These are phyloP conservation scores for Daldinia sp. DNA, from an alignment of 2,329 filamentous ascomycete species.

Conservation along the genomic window DNA sequence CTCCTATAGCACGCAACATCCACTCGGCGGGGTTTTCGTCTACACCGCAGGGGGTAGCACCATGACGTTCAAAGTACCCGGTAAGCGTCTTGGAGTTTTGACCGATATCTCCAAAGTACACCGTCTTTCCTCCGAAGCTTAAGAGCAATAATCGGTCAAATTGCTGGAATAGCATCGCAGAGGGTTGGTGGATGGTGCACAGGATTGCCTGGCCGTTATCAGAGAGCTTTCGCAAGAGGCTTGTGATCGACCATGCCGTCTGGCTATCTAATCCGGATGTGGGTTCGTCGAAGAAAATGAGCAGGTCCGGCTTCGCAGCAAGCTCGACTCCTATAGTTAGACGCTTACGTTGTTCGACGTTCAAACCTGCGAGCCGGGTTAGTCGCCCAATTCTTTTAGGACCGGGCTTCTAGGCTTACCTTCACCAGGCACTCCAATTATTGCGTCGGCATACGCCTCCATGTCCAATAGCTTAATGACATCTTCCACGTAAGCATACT, in stretches of 20 bases:
- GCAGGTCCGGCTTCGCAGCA: constrained; percentile 73
- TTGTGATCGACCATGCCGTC: constrained; percentile 75
- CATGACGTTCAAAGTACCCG: constrained; percentile 67
- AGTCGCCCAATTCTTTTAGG: background rate
- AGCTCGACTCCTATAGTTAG: constrained; percentile 79
- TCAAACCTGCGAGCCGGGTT: constrained; percentile 33
- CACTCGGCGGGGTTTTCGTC: constrained; percentile 71
- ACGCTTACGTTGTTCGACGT: constrained; percentile 58
- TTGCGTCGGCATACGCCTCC: constrained; percentile 72
- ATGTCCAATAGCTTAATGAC: constrained; percentile 74
- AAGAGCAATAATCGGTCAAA: constrained; percentile 64
- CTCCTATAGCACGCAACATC: constrained; percentile 58
- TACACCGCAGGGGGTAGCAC: constrained; percentile 58
- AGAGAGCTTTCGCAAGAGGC: constrained; percentile 70
- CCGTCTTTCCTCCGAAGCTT: constrained; percentile 61
- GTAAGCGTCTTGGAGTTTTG: constrained; percentile 57
- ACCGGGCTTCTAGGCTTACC: constrained; percentile 45
- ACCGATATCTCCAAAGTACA: constrained; percentile 66
- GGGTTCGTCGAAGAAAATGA: constrained; percentile 79
- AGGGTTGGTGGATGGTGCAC: constrained; percentile 56
- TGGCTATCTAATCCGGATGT: constrained; percentile 78
- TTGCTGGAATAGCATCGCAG: constrained; percentile 51
- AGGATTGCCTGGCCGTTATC: constrained; percentile 53
- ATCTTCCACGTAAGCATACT: constrained; percentile 71
- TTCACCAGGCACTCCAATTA: constrained; percentile 73